Percentiles rank a stretch among this genome's conserved stretches.
Conservation (phyloP, 257 asterid species). For the Schizonepeta tenuifolia region DNA sequence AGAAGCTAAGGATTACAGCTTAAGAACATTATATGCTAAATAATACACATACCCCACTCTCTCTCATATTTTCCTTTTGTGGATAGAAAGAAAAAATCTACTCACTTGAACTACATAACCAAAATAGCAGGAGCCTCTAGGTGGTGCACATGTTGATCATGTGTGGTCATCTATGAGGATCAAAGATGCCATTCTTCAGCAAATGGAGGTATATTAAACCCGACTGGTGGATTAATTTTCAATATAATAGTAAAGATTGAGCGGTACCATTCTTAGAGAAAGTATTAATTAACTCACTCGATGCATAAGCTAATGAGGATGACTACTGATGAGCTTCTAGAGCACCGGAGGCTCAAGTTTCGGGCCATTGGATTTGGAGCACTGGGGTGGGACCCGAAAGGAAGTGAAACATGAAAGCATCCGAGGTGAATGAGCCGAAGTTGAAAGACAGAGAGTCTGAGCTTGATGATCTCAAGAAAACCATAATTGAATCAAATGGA, state of each 20-base stretch:
- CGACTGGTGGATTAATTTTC: background rate
- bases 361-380: conserved; percentile 47
- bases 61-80: background rate
- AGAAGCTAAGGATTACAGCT: conserved; percentile 61
- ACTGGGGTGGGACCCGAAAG: conserved; percentile 40
- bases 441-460: conserved; percentile 48
- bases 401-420: conserved; percentile 52
- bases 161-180: conserved; percentile 57
- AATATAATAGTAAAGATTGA: no score
- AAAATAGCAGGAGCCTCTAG: conserved; percentile 57
- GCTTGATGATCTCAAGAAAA: conserved; percentile 50
- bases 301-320: conserved; percentile 51
- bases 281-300: background rate
- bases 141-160: conserved; percentile 70
- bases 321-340: conserved; percentile 50
- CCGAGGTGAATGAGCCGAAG: conserved; percentile 43
- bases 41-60: background rate
- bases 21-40: conserved; percentile 54
- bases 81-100: background rate
- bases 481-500: conserved; percentile 45
- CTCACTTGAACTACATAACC: background rate
- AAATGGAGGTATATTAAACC: conserved; percentile 49
- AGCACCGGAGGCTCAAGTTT: conserved; percentile 50
- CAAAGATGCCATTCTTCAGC: conserved; percentile 51
- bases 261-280: no score